phyloP scores from a whole-genome alignment of 2,329 filamentous ascomycete species.

The Beauveria sp. region DNA sequence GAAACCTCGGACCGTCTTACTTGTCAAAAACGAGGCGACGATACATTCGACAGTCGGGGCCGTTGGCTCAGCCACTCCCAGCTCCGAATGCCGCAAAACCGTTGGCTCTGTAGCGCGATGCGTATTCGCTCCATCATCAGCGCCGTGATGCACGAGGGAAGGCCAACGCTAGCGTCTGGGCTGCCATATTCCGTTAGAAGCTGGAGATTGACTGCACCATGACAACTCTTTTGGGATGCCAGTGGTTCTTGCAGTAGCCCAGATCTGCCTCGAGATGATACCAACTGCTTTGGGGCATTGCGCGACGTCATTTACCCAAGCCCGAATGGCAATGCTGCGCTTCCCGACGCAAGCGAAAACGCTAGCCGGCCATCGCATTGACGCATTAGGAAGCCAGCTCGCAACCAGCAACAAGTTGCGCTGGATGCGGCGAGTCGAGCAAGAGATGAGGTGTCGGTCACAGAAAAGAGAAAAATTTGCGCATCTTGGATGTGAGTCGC shows the following conservation, averaged over 20 bases:
- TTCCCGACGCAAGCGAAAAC: neutral
- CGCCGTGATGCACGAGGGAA: neutral
- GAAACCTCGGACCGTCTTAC: neutral
- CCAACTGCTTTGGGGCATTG: neutral
- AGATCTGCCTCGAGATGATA: neutral
- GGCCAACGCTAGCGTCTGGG: neutral
- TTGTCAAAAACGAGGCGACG: neutral
- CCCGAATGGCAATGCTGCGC: neutral
- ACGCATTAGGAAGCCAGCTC: slow-evolving; percentile 1
- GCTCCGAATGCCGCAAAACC: neutral
- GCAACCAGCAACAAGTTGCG: neutral
- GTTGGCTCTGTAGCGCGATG: neutral
- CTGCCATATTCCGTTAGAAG: neutral
- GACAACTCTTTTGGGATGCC: neutral
- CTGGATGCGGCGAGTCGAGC: neutral
- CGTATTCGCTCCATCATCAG: neutral
- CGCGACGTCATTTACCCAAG: neutral
- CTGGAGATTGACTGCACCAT: neutral
- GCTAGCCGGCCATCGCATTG: neutral
- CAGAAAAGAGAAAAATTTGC: too few species aligned
- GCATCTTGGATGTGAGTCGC: neutral
- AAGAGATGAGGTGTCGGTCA: too few species aligned
- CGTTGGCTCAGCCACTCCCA: neutral
- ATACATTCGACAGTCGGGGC: neutral
- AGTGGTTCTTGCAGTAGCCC: neutral